Evolutionary conservation across 441 rosid species (phyloP), one percentile per base, ranked within the genome.

Genomic region (Adansonia gregorii): DNA sequence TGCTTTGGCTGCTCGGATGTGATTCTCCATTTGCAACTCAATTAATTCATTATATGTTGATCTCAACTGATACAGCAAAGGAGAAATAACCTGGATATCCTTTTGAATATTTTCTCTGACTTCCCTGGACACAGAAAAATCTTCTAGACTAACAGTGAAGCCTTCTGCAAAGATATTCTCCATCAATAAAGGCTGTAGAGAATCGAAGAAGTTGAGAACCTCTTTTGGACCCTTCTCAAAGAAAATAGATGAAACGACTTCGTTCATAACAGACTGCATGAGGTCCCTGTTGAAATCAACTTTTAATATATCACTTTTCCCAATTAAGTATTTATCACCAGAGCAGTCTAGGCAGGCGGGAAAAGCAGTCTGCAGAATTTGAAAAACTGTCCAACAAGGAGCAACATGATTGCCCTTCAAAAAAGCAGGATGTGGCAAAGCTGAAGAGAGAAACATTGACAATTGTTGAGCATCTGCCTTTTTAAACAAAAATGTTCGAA

Each of bases 141-240:
- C 98, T 74, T 89, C 86, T 78, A 97, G 76, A 51, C 92, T 80
- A 35, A 93, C 83, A 83, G 97, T 92, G 56, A 88, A 94, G 9
- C 99, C 98, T 81, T 90, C 86, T 51, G 83, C 75, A 77, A 80
- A 89, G 19, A 94, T 15, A 79, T 83, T 80, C 68, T 93, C 98
- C 98, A 93, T 96, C 82, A 96, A 71, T 35, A 96, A 71, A 7
- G 99, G 98, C 86, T 96, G 98, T 64, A 96, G 76, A 3, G 90
- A 84, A 75, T 93, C 86, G 69, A 92, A 94, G 83, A 93, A 93
- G 71, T 83, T 80, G 20, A 96, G 74, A 63, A 89, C 94, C 74
- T 87, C 90, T 55, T 81, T 84, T 56, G 99, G 90, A 73, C 99
- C 94, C 83, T 91, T 94, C 84, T 91, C 91, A 63, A 80, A 82